Base-by-base conservation (phyloP, 352 stramenopile species). In the Phytophthora litchii region DNA sequence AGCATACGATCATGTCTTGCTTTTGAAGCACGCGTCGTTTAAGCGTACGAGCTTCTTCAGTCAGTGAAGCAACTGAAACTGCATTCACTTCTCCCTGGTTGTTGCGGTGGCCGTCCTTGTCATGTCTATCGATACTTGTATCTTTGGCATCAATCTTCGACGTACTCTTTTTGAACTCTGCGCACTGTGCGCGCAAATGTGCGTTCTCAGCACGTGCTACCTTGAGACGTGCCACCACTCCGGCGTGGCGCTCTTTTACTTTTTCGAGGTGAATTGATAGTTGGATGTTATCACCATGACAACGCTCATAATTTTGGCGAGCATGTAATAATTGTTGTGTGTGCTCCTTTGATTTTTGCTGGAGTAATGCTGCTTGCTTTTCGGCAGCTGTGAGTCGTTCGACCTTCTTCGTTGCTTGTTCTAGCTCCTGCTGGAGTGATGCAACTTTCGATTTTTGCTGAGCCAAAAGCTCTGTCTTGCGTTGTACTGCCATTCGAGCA, bases 21-120 rank as follows among this genome's bases (percentile, higher is more conserved):
- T 89, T 89, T 25, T 86, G 72, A 9, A 89, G 32, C 16, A 87
- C 70, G 4, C 79, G 79, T 29, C 69, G 60, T 46, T 80, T 74
- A 16, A 89, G 60, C 13, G 60, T 50, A 17, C 82, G 81, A 21
- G 56, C 31, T 51, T 87, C 69, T n/a, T 71, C 64, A 5, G 45
- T 57, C 3, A 70, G 52, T 8, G 46, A 50, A 6, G 37, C 47
- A 20, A 59, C 20, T 4, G 49, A 61, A 19, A 50, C 35, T 20
- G 38, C 45, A 54, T 14, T 37, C 13, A 8, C 3, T 41, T 54
- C 41, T 27, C 14, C 25, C 16, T 59, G 44, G 9, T 53, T 57
- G 8, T 16, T 13, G 1, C 43, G 48, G 16, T 42, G 14, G 12
- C 16, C 40, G 27, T 57, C 25, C 34, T 27, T 27, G 23, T 27